Conservation (phyloP, 106 monocot genomes). For the Acorus gramineus region DNA sequence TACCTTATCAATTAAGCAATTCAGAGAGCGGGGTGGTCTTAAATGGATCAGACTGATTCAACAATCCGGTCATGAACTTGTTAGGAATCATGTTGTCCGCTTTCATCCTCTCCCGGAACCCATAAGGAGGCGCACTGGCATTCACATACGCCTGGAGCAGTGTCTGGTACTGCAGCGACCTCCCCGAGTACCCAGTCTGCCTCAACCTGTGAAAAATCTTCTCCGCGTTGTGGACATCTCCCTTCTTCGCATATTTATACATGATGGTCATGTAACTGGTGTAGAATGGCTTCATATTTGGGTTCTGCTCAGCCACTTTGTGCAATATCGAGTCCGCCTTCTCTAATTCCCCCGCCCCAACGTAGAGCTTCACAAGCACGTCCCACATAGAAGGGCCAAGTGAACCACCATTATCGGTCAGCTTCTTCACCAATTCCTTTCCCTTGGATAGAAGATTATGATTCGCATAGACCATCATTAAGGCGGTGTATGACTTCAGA, state of each 20-base stretch:
- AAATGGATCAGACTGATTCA: constrained; percentile 39
- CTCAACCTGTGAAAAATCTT: constrained; percentile 60
- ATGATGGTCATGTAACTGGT: constrained; percentile 32
- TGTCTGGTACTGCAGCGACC: constrained; percentile 22
- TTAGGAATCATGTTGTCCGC: constrained; percentile 46
- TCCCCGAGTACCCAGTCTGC: constrained; percentile 22
- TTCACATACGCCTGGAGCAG: constrained; percentile 53
- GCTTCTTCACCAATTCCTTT: constrained; percentile 50
- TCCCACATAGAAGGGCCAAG: constrained; percentile 63
- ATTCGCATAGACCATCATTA: constrained; percentile 62
- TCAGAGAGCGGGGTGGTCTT: constrained; percentile 34
- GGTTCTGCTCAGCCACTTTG: constrained; percentile 28
- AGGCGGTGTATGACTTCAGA: constrained; percentile 39
- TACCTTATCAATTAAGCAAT: constrained; percentile 26
- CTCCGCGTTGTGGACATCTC: constrained; percentile 61
- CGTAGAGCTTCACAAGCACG: constrained; percentile 57
- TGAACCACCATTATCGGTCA: constrained; percentile 37
- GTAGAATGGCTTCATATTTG: constrained; percentile 29
- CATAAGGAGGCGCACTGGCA: constrained; percentile 51
- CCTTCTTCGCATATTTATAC: constrained; percentile 44
- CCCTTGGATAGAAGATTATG: constrained; percentile 62
- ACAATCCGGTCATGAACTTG: constrained; percentile 26
- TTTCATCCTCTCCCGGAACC: constrained; percentile 77
- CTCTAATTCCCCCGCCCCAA: constrained; percentile 48
- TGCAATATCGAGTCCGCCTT: constrained; percentile 58